phyloP scores from a whole-genome alignment of 768 basidiomycete species.

The Mrakia hoshinonis region DNA sequence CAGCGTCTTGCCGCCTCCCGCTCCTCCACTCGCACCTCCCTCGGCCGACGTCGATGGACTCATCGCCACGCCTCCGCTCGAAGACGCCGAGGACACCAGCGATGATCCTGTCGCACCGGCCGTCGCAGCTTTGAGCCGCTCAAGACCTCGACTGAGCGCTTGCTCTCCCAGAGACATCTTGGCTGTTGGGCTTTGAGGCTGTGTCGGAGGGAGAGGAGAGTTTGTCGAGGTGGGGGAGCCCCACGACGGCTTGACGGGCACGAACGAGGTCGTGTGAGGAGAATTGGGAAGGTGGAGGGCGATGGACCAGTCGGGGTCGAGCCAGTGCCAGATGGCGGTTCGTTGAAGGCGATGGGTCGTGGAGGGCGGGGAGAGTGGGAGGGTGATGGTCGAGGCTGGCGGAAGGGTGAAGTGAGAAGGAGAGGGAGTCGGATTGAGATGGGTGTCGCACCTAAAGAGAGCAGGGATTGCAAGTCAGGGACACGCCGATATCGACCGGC shows the following conservation, averaged over 20 bases:
- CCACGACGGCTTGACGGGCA: not conserved
- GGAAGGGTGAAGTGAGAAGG: constrained; percentile 56
- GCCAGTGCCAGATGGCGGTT: constrained; percentile 77
- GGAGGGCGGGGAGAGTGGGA: constrained; percentile 34
- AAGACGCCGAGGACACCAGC: not conserved
- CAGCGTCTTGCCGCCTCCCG: constrained; percentile 32
- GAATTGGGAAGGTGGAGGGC: constrained; percentile 28
- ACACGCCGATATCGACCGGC: not conserved
- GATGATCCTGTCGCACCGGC: constrained; percentile 24
- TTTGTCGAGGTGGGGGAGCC: not conserved
- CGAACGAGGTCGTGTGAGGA: not conserved
- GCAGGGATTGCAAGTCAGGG: not conserved
- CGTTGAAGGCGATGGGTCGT: constrained; percentile 47
- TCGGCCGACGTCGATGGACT: constrained; percentile 25
- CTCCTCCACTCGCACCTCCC: constrained; percentile 25
- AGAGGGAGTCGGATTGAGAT: constrained; percentile 60
- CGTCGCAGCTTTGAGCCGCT: constrained; percentile 39
- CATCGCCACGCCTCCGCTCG: not conserved
- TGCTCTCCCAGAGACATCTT: constrained; percentile 39
- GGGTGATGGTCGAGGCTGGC: constrained; percentile 46
- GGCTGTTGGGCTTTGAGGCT: not conserved
- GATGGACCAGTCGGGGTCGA: constrained; percentile 83
- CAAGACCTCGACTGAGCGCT: constrained; percentile 41
- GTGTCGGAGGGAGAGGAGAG: not conserved
- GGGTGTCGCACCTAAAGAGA: constrained; percentile 48